Conservation (phyloP, 2,329 filamentous ascomycete species). For the Coniochaeta sp. region DNA sequence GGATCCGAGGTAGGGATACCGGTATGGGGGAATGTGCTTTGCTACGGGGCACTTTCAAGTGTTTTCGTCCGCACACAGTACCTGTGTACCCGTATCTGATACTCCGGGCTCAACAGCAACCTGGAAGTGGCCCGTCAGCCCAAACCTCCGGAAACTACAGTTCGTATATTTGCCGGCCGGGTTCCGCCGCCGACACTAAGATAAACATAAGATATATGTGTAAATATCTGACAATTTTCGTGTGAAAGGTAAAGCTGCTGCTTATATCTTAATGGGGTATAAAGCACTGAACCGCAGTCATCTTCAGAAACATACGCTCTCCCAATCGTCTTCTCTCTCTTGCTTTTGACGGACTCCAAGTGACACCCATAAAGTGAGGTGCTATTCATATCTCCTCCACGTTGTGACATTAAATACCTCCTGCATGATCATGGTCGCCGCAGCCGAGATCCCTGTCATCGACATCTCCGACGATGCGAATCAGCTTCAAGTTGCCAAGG, state of each 20-base stretch:
- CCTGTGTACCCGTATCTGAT: no score
- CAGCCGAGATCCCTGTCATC: conserved; percentile 66
- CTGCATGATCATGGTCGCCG: neutral
- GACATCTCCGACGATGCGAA: conserved; percentile 60
- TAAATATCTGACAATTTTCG: neutral
- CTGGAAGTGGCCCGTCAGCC: neutral
- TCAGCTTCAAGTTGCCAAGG: conserved; percentile 49
- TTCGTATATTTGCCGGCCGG: neutral
- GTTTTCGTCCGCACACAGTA: no score
- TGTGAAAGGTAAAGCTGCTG: neutral
- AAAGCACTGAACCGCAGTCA: no score
- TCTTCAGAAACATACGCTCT: no score
- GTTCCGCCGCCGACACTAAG: neutral
- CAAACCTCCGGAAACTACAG: neutral
- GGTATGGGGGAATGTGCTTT: no score
- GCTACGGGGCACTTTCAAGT: no score
- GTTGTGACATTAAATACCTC: no score
- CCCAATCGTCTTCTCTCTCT: no score
- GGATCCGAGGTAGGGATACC: neutral
- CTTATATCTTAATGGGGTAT: neutral
- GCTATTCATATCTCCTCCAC: no score
- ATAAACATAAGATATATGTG: neutral
- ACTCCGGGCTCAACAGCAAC: no score
- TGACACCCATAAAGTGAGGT: neutral
- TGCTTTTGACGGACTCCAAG: no score